Evolutionary conservation across 495 filamentous ascomycete genomes (phyloP), one percentile per base, ranked within the genome.

Genomic region (Penicillium flavigenum): DNA sequence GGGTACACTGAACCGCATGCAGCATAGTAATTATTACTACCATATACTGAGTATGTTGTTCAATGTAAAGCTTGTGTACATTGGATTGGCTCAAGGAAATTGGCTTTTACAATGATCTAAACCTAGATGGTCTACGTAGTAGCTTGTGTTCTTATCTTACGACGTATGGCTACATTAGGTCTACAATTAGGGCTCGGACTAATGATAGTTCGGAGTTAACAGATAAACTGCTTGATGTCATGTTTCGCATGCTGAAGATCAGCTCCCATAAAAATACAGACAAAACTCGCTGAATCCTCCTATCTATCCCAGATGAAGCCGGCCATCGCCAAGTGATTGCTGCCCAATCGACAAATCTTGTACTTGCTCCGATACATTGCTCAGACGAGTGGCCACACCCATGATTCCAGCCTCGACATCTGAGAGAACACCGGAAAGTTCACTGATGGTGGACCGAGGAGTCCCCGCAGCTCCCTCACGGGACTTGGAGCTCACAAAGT

Each of bases 341-440:
- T 75, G 80, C 5, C 85, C 86, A 17, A 88, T 68, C 56, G 86
- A 82, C 16, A 88, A 68, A 60, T 85, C 84, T 53, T 88, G 88
- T 41, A 89, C 80, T 49, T 83, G 82, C 71, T 92, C 90, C 64
- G 86, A 83, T 8, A 81, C 82, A 52, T 73, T 72, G 2, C 87
- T 88, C 42, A 93, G 81, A 48, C 86, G 84, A 51, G 80, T 79
- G 5, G 90, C 90, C 44, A 92, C 88, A 46, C 86, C 83, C 48
- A 91, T 68, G 55, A 95, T 90, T 29, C 88, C 84, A 56, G 83
- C 79, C 75, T 94, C 90, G 58, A 95, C 90, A 60, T 91, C 89
- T 53, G 81, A 77, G 52, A 95, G 75, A 47, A 88, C 88, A 4
- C 76, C 83, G 8, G 83, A 83, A 31, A 95, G 75, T 66, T 86